Evolutionary conservation across 768 basidiomycete species (phyloP), one percentile per base, ranked within the genome.

Genomic region (Imleria badia): DNA sequence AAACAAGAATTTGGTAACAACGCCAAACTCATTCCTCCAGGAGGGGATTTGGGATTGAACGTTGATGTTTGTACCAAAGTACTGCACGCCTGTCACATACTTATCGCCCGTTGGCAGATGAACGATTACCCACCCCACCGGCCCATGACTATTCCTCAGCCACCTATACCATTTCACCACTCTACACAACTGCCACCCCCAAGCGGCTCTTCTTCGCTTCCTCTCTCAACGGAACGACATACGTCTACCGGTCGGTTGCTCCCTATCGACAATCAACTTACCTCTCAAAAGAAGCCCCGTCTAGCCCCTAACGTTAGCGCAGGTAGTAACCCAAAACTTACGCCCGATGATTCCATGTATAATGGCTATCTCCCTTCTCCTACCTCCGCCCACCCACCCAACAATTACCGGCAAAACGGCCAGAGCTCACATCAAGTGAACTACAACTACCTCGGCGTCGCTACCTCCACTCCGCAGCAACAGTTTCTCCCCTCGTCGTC

Each of bases 191-290:
- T 71, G 26, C 59, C 65, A 3, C 48, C 62, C 3, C 45, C 57
- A 53, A 44, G 55, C 23, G 44, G 58, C 5, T 55, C 52, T n/a
- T 60, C 70, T 11, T 66, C 68, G 41, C 66, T 73, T 52, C 70
- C 72, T 15, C 39, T 73, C 38, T 71, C 70, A 54, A 71, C 66
- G 15, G 70, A 71, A 51, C 64, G 70, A 3, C 72, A 70, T 36
- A 62, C 69, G 40, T 64, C 69, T 55, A 63, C 66, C 48, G 67
- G 66, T 69, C 66, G 63, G 66, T 71, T 58, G 1, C 56, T 67
- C 52, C 63, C 66, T 67, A 45, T 59, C 39, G 60, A 63, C 65
- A 51, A 58, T 62, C 65, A 56, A 45, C 45, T 55, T 47, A 43
- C 45, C 46, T 54, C 66, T 64, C 66, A 66, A 64, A 66, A 70